Evolutionary conservation across 2,329 filamentous ascomycete genomes (phyloP).

Genomic region (Cyclaneusma minus): DNA sequence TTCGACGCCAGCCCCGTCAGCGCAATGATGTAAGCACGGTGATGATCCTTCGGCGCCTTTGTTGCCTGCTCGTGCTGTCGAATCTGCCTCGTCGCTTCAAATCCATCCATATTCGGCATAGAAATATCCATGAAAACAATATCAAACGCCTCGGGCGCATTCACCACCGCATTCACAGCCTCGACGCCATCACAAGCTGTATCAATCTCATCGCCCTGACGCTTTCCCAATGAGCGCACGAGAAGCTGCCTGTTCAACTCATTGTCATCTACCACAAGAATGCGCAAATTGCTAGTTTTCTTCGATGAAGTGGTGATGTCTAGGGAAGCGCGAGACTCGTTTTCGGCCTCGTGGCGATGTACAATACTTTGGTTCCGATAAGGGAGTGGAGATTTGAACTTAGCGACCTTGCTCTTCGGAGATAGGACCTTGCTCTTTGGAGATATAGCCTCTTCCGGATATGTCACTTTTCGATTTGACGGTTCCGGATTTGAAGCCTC

Average conservation of each 20-base stretch:
- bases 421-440: no score
- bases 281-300: conserved; percentile 5
- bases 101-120: conserved; percentile 37
- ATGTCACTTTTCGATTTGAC: conserved; percentile 1
- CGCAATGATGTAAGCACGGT: conserved; percentile 33
- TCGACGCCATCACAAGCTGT: conserved; percentile 28
- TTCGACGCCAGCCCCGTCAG: conserved; percentile 33
- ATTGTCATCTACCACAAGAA: conserved; percentile 25
- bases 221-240: conserved; percentile 18
- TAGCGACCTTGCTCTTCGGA: no score
- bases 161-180: conserved; percentile 25
- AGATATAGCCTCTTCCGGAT: no score
- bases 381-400: no score
- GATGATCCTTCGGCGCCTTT: conserved; percentile 15
- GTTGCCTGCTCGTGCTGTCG: conserved; percentile 29
- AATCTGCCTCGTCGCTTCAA: conserved; percentile 31
- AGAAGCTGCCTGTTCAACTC: conserved; percentile 23
- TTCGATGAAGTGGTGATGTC: not conserved
- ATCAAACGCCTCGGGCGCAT: conserved; percentile 16
- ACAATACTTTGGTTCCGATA: no score
- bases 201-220: conserved; percentile 20
- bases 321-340: no score
- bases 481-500: conserved; percentile 1
- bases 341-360: no score
- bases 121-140: conserved; percentile 36